Conservation (phyloP, 192 early-diverging fungal genomes). For the Backusella macrospora region DNA sequence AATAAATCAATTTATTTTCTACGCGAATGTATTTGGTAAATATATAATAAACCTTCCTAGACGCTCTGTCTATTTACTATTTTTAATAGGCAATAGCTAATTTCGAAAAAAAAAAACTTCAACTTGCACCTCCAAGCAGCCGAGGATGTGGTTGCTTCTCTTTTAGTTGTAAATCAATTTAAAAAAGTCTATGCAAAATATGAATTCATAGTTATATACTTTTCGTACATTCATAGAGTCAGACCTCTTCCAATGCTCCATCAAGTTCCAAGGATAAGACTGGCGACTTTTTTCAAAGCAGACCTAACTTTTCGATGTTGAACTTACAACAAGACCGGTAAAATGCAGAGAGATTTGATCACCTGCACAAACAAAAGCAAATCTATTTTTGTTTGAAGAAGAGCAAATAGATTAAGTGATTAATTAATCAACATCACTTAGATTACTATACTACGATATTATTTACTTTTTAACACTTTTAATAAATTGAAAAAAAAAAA, state of each 20-base stretch:
- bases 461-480: not conserved
- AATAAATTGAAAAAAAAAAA: too few relatives aligned
- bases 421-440: constrained; percentile 4
- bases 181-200: not conserved
- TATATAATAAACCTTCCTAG: too few relatives aligned
- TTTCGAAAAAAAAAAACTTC: not conserved
- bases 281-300: not conserved
- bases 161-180: constrained; percentile 13
- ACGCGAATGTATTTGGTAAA: too few relatives aligned
- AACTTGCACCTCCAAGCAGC: not conserved
- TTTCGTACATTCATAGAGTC: not conserved
- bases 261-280: not conserved
- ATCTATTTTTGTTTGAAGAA: not conserved
- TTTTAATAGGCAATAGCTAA: not conserved
- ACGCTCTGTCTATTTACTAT: not conserved
- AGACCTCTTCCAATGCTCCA: not conserved
- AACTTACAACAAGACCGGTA: not conserved
- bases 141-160: not conserved
- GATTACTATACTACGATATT: constrained; percentile 7
- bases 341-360: constrained; percentile 9
- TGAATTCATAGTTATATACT: not conserved
- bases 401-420: not conserved
- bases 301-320: not conserved
- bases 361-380: constrained; percentile 2
- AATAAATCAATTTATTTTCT: too few relatives aligned